These are phyloP conservation scores for Viola pubescens DNA, from an alignment of 441 rosid species.

Conservation along the genomic window DNA sequence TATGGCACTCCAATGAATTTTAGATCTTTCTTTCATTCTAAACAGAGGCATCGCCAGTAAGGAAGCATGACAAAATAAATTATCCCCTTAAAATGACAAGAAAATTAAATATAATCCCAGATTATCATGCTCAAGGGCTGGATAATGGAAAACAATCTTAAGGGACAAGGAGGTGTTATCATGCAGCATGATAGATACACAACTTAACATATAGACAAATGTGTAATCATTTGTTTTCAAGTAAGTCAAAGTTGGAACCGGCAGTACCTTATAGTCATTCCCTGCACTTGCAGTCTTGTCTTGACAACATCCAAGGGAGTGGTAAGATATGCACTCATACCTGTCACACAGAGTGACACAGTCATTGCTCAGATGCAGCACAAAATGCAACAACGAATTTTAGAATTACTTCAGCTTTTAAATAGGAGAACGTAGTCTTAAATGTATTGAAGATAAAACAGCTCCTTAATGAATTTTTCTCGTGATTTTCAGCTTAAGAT, in stretches of 20 bases:
- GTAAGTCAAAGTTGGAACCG: no score
- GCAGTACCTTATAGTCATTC: slow-evolving; percentile 59
- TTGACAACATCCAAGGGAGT: slow-evolving; percentile 88
- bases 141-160: no score
- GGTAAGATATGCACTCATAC: slow-evolving; percentile 77
- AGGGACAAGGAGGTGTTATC: no score
- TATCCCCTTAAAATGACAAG: no score
- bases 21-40: neutral
- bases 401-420: neutral
- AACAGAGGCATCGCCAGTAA: neutral
- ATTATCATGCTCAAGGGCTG: no score
- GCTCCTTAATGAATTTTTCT: no score
- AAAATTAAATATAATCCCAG: neutral
- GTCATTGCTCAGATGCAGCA: neutral
- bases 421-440: neutral
- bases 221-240: no score
- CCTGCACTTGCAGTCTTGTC: slow-evolving; percentile 95
- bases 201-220: no score
- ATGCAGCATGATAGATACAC: no score
- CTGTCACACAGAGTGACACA: slow-evolving; percentile 25
- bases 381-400: neutral
- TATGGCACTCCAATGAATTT: no score
- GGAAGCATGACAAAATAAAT: neutral
- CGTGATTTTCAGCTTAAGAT: neutral
- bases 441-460: neutral